Base-by-base conservation (phyloP, 768 basidiomycete genomes). In the Collybiopsis confluens region DNA sequence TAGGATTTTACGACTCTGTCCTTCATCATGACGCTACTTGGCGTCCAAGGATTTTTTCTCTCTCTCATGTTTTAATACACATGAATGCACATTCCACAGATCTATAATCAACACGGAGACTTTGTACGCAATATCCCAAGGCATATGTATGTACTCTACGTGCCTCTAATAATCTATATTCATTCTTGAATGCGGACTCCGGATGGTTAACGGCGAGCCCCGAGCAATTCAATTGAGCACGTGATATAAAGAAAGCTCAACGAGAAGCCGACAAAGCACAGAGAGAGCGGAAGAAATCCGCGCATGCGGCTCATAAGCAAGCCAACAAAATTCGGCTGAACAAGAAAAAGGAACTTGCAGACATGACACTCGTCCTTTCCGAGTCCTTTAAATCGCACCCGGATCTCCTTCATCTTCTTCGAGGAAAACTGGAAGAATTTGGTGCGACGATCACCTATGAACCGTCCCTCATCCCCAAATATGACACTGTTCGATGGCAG, bases 1-100 rank as follows among this genome's bases (percentile, higher is more conserved):
- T 69, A 79, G 91, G 63, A 83, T 93, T 63, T 70, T 93, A 57
- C 77, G 78, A 62, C 75, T 93, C 43, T 75, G 80, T 60, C 83
- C 86, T 4, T 46, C 45, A 30, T 46, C 27, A 23, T 48, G 35
- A 48, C 35, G 10, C 11, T 23, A 18, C 16, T 45, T 45, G 27
- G n/a, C 6, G 7, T 26, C 15, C 20, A 26, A 48, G 21, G 33
- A 23, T 24, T 37, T 47, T 48, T 20, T 35, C 30, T 35, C 33
- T 10, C 30, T 30, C 13, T 48, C 20, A 48, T 46, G 45, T 46
- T 45, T 28, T 27, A 10, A 27, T 45, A 27, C 44, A 8, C 24
- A 45, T 46, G 45, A 20, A 46, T 46, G 33, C 27, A 18, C 45
- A 46, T 46, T 46, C 20, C 28, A n/a, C 16, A 35, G 28, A 46